Evolutionary conservation across 768 basidiomycete species (phyloP), one percentile per base, ranked within the genome.

Genomic region (Gloeophyllum trabeum): DNA sequence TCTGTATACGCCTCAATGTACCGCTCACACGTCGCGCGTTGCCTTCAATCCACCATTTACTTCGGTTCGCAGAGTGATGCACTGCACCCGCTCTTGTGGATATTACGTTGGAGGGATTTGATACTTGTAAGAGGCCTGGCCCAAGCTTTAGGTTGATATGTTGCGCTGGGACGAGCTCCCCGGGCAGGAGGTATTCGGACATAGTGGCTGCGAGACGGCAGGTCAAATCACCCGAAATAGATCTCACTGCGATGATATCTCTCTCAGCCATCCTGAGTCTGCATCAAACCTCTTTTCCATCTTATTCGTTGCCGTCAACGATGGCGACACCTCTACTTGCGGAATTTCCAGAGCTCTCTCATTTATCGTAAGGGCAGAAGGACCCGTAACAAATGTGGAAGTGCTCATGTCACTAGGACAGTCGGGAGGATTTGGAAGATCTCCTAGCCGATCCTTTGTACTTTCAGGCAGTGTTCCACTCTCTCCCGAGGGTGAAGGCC

Each of bases 351-450:
- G 84, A 88, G 54, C 64, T 90, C 24, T 64, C 79, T 19, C 67
- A 78, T 55, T 59, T 87, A 54, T 79, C 83, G 86, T 86, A 61
- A 56, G 77, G 7, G 53, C 39, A 23, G 20, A n/a, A 37, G 32
- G 35, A 20, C 13, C 36, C 14, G 6, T 18, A 30, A 3, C 25
- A 21, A 19, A 42, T 32, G 10, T 32, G 28, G 28, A 10, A 32
- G 36, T 3, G 19, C 35, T 38, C 43, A 45, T 14, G 14, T n/a
- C 16, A 39, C 4, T 28, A 10, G 32, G 37, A n/a, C 52, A 92
- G 90, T 49, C 76, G 86, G 40, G 82, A 88, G 49, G 90, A 92
- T 52, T 70, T 98, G n/a, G 87, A 96, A 58, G 90, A 93, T 54
- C 64, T 96, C 4, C 63, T 96, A 18, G 68, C 71, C 12, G 88